Conservation (phyloP, 345 rosid species). For the Citrus mangshanensis region DNA sequence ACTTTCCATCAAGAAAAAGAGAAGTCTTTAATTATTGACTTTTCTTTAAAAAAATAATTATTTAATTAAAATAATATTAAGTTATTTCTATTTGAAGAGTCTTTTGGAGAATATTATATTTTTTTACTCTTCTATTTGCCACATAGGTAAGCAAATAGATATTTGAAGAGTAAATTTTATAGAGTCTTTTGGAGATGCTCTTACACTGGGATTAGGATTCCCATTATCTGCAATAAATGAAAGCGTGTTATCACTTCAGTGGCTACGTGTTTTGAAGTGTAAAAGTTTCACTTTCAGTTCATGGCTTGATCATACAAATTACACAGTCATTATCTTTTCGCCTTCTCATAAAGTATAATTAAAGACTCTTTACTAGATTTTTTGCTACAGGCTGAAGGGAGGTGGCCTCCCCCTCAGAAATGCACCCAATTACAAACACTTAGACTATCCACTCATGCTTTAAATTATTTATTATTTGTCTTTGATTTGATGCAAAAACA, state of each 20-base stretch:
- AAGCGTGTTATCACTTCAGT: slow-evolving; percentile 11
- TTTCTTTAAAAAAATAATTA: too few relatives aligned
- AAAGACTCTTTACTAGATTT: background rate
- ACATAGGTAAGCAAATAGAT: too few relatives aligned
- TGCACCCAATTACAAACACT: slow-evolving; percentile 34
- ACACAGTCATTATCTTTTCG: background rate
- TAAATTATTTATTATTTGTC: background rate
- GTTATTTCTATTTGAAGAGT: too few relatives aligned
- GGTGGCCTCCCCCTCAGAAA: slow-evolving; percentile 31
- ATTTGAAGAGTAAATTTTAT: too few relatives aligned
- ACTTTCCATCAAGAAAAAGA: too few relatives aligned
- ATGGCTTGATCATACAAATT: background rate
- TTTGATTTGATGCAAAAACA: slow-evolving; percentile 10
- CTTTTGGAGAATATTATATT: too few relatives aligned
- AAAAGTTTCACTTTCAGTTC: slow-evolving; percentile 8
- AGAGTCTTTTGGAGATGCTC: too few relatives aligned
- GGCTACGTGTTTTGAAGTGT: slow-evolving; percentile 15
- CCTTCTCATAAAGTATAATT: background rate
- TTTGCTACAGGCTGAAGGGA: background rate
- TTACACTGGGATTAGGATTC: background rate
- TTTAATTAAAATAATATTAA: too few relatives aligned
- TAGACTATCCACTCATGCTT: slow-evolving; percentile 21
- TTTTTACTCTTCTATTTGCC: too few relatives aligned
- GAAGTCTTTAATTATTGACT: too few relatives aligned
- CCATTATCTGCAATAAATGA: slow-evolving; percentile 12